These are phyloP conservation scores for Corchorus capsularis DNA, from an alignment of 345 rosid genomes.

Conservation along the genomic window DNA sequence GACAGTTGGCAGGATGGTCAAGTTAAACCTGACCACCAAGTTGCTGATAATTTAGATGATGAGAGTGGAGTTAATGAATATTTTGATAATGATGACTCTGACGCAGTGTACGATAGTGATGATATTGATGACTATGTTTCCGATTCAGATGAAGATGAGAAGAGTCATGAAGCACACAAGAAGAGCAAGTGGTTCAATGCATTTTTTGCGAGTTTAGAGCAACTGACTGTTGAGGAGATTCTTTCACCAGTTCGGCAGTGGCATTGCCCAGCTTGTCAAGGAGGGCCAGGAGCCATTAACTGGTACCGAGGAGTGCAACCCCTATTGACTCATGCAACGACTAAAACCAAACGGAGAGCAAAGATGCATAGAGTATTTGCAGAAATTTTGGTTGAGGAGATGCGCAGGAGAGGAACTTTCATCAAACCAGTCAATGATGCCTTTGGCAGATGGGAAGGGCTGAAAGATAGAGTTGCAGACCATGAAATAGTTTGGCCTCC, in stretches of 20 bases:
- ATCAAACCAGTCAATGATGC: conserved; percentile 35
- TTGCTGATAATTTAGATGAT: conserved; percentile 18
- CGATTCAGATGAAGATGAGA: conserved; percentile 39
- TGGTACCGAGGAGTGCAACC: conserved; percentile 48
- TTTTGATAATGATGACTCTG: conserved; percentile 35
- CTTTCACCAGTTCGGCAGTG: conserved; percentile 41
- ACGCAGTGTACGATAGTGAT: conserved; percentile 19
- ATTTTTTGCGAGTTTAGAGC: conserved; percentile 37
- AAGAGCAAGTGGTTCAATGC: conserved; percentile 34
- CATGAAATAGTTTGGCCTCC: conserved; percentile 37
- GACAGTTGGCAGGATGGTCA: conserved; percentile 7
- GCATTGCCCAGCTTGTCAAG: conserved; percentile 54
- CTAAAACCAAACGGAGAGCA: conserved; percentile 35
- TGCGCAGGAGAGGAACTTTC: conserved; percentile 40
- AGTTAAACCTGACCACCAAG: conserved; percentile 16
- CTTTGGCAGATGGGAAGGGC: conserved; percentile 46
- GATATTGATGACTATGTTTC: conserved; percentile 29
- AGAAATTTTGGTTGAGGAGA: conserved; percentile 43
- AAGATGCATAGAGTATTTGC: conserved; percentile 46
- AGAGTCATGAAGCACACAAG: conserved; percentile 40
- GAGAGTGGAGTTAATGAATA: conserved; percentile 17
- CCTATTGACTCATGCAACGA: conserved; percentile 39
- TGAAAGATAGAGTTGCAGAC: conserved; percentile 37
- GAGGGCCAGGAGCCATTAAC: conserved; percentile 51
- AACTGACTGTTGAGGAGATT: conserved; percentile 32